Evolutionary conservation across 2,329 filamentous ascomycete genomes (phyloP), one percentile per base, ranked within the genome.

Genomic region (Bipolaris bicolor): DNA sequence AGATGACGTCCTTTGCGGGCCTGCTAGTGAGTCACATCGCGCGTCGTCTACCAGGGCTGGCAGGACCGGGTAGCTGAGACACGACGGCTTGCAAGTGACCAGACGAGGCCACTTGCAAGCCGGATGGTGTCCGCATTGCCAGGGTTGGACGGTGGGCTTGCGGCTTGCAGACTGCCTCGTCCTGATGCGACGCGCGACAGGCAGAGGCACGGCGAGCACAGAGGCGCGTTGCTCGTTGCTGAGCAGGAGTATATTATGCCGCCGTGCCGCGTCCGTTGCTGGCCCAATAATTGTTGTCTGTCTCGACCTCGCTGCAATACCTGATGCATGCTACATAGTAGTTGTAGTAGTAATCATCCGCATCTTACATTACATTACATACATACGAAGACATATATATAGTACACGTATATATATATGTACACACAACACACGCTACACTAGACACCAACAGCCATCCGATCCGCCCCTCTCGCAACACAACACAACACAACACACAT

Each of bases 21-120:
- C 39, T 55, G 60, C 58, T 60, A 54, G 63, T 70, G 68, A 71
- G 71, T 74, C 71, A 74, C 66, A 64, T 64, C 63, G 52, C 54
- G 50, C 60, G 63, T 58, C 67, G 54, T 61, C 53, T 46, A 36
- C 56, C 49, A 51, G 34, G 47, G 18, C 46, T 39, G 22, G 46
- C 15, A 20, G 41, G 55, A 52, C 56, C 53, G 56, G 54, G 58
- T 43, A 60, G 49, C 61, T 65, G 62, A 65, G 62, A 65, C 62
- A 60, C 52, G 57, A 55, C 43, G 39, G 51, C 58, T 24, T 57
- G 57, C 57, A 34, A 59, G 63, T 74, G 71, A 74, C 70, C 71
- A 62, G 62, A 53, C 61, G 61, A 65, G 68, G 67, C 71, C 64
- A 64, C 63, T 67, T 66, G 65, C 63, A 67, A 66, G 44, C 41